Conservation (phyloP, 2,329 filamentous ascomycete species). For the Myrmaecium sp. region DNA sequence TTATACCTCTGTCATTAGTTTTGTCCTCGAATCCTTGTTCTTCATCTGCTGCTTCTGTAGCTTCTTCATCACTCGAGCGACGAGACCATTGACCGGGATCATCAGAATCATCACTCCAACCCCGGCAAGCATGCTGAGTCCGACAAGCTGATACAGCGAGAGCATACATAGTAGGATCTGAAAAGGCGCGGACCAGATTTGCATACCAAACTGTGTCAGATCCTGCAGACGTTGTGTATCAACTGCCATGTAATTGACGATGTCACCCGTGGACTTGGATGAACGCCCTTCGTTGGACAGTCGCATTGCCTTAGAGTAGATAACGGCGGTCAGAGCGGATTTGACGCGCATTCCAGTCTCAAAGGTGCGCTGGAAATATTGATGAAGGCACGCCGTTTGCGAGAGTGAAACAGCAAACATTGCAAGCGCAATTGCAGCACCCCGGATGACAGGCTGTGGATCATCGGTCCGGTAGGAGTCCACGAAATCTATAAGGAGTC, state of each 20-base stretch:
- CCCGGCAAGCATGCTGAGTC: slow-evolving; percentile 87
- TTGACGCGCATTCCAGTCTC: slow-evolving; percentile 96
- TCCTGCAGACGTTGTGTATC: slow-evolving; percentile 92
- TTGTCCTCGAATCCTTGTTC: slow-evolving; percentile 88
- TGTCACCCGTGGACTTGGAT: slow-evolving; percentile 83
- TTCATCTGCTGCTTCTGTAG: slow-evolving; percentile 97
- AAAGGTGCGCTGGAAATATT: slow-evolving; percentile 93
- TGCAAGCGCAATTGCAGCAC: slow-evolving; percentile 69
- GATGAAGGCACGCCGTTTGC: slow-evolving; percentile 83
- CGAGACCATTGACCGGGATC: slow-evolving; percentile 88
- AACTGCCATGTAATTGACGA: slow-evolving; percentile 98
- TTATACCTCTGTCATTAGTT: slow-evolving; percentile 63
- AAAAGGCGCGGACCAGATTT: slow-evolving; percentile 92
- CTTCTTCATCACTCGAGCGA: slow-evolving; percentile 83
- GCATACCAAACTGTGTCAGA: slow-evolving; percentile 85
- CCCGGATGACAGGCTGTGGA: slow-evolving; percentile 65
- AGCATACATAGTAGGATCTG: slow-evolving; percentile 93
- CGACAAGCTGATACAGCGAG: slow-evolving; percentile 88
- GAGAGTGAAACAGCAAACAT: slow-evolving; percentile 82
- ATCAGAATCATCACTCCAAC: slow-evolving; percentile 91
- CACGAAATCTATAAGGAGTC: slow-evolving; percentile 70
- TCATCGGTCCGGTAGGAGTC: slow-evolving; percentile 49
- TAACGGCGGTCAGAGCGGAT: slow-evolving; percentile 71
- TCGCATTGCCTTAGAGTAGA: slow-evolving; percentile 79
- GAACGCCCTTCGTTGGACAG: slow-evolving; percentile 87